Evolutionary conservation across 163 green algal species (phyloP), one percentile per base, ranked within the genome.

Genomic region (Chlamydomonas reinhardtii): DNA sequence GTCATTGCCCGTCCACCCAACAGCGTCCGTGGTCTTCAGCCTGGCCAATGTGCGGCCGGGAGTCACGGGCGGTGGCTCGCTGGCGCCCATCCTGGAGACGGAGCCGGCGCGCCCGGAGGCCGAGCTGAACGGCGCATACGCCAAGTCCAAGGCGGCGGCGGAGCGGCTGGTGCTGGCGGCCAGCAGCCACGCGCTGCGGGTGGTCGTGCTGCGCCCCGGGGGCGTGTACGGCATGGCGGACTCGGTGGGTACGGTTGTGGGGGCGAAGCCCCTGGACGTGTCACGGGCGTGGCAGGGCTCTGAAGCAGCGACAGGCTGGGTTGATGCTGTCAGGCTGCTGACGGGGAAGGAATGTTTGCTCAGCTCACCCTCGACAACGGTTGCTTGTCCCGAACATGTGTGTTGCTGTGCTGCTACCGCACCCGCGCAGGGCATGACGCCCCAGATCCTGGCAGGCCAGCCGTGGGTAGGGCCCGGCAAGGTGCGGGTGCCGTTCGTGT

Each of bases 121-220:
- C 0, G 54, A 86, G 25, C 69, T 86, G 25, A 73, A 66, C 27
- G 79, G 79, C 70, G 69, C 16, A 34, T 86, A 86, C 79, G 65
- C 79, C 2, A 54, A 29, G 56, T 74, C 56, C 35, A 87, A 89
- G 56, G 69, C 74, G 11, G 70, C 48, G 17, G 84, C 84, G 11
- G 84, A 89, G 84, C 39, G 76, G 69, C 31, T 85, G 35, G 84
- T 89, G 59, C 35, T 85, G 56, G 59, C 39, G 1, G 84, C 76
- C 59, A 89, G 85, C 76, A 69, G 76, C 37, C 84, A 89, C 29
- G 69, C 76, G 56, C 69, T 89, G 37, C 75, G 68, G 35, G 76
- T 74, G 22, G 56, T 80, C 29, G 84, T 35, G 69, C 70, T 89
- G 54, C 54, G 84, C n/a, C 84, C 84, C 37, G 84, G 68, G 0